These are phyloP conservation scores for Panaeolus papilionaceus DNA, from an alignment of 768 basidiomycete species.

Conservation along the genomic window DNA sequence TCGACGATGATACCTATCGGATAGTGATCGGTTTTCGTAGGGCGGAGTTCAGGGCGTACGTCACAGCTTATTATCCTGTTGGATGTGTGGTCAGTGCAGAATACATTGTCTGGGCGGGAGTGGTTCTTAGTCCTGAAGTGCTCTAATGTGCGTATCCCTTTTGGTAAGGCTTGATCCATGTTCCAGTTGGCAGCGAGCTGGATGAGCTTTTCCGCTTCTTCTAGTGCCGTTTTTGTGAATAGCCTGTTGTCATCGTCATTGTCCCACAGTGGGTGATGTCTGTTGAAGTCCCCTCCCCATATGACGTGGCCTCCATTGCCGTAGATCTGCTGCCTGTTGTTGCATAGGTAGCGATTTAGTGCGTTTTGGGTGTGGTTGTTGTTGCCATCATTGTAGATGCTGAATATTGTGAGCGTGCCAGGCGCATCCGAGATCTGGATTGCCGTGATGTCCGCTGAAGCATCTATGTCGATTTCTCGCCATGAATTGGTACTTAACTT, in stretches of 20 bases:
- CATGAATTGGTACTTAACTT: conserved; percentile 24
- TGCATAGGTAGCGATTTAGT: conserved; percentile 12
- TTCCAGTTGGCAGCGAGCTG: conserved; percentile 28
- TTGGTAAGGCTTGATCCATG: conserved; percentile 41
- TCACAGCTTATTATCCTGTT: conserved; percentile 29
- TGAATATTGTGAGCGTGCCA: conserved; percentile 24
- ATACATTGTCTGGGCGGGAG: conserved; percentile 44
- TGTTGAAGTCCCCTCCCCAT: conserved; percentile 22
- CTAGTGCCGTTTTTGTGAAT: conserved; percentile 35
- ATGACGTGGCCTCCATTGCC: neutral
- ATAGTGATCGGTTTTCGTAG: conserved; percentile 44
- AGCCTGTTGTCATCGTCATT: conserved; percentile 35
- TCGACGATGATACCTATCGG: conserved; percentile 40
- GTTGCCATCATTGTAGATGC: conserved; percentile 28
- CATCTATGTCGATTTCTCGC: conserved; percentile 21
- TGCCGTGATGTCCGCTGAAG: conserved; percentile 26
- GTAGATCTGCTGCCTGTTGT: neutral
- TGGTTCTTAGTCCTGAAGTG: conserved; percentile 34
- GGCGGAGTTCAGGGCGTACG: conserved; percentile 14
- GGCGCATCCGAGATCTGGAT: conserved; percentile 15
- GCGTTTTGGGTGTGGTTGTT: conserved; percentile 9
- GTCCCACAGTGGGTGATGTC: conserved; percentile 26
- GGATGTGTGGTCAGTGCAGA: conserved; percentile 24
- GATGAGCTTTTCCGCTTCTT: conserved; percentile 33
- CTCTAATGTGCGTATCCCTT: conserved; percentile 39